These are phyloP conservation scores for Chlorella sp. DNA, from an alignment of 139 green algal species.

Conservation along the genomic window DNA sequence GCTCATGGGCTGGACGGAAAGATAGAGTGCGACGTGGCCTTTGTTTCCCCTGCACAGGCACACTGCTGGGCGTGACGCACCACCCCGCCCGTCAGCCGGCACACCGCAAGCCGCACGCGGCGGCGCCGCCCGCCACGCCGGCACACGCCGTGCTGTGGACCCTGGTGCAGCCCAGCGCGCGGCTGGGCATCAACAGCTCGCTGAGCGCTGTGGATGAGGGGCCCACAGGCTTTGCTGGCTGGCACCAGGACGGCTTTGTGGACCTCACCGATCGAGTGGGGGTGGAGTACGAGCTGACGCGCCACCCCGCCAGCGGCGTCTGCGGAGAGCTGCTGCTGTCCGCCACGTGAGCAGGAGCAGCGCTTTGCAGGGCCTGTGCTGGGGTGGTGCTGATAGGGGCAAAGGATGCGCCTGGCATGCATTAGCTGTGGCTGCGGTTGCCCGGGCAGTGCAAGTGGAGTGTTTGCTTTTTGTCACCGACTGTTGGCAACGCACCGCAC, in stretches of 20 bases:
- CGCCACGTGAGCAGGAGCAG: constrained; percentile 16
- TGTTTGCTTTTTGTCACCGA: too few relatives aligned
- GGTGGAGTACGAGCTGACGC: constrained; percentile 21
- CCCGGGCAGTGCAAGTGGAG: too few relatives aligned
- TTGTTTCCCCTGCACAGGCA: background rate
- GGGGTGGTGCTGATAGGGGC: too few relatives aligned
- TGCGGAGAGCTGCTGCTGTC: constrained; percentile 7
- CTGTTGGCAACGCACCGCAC: too few relatives aligned
- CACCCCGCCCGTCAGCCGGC: background rate
- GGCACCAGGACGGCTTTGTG: constrained; percentile 28
- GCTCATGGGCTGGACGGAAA: too few relatives aligned
- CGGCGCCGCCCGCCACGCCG: background rate
- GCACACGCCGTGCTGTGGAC: constrained; percentile 17
- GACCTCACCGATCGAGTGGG: constrained; percentile 9
- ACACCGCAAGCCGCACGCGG: background rate
- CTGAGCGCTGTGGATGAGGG: constrained; percentile 7
- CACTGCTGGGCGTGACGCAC: constrained; percentile 6
- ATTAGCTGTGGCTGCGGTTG: too few relatives aligned
- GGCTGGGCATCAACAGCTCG: constrained; percentile 18
- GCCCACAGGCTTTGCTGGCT: constrained; percentile 7
- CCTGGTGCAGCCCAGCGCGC: background rate
- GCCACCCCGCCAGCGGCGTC: background rate
- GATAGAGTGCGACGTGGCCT: too few relatives aligned
- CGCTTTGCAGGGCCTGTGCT: too few relatives aligned
- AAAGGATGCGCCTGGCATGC: too few relatives aligned